Evolutionary conservation across 805 yeast species (phyloP).

Genomic region (Metschnikowia arizonensis): DNA sequence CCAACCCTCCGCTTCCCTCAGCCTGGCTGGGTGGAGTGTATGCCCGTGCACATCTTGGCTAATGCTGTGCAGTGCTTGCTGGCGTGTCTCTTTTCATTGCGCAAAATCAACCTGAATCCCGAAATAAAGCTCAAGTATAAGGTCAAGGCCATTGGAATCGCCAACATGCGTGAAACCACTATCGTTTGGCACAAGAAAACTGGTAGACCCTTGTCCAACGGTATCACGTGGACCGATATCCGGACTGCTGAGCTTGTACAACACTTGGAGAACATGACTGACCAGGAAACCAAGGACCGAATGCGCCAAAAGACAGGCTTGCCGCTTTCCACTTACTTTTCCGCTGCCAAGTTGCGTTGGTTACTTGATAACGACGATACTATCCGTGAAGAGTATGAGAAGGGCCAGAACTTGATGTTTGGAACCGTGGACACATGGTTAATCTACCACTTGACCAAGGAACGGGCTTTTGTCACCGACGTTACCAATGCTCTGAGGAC

Average conservation of each 20-base stretch:
- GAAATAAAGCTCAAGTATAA: conserved; percentile 51
- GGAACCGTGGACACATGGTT: conserved; percentile 96
- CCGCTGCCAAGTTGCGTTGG: conserved; percentile 89
- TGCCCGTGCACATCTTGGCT: conserved; percentile 76
- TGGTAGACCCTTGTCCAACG: conserved; percentile 78
- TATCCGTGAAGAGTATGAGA: conserved; percentile 64
- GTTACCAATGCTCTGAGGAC: conserved; percentile 91
- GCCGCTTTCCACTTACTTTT: conserved; percentile 86
- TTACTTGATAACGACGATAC: conserved; percentile 70
- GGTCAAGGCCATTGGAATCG: conserved; percentile 77
- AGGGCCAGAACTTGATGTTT: conserved; percentile 75
- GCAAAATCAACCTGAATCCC: conserved; percentile 52
- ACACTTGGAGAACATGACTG: conserved; percentile 50
- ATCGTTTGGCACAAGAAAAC: conserved; percentile 81
- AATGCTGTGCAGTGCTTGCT: conserved; percentile 78
- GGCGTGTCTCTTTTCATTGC: conserved; percentile 54
- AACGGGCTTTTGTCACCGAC: conserved; percentile 72
- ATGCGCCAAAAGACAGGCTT: conserved; percentile 71
- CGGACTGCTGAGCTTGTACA: conserved; percentile 73
- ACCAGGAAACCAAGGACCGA: conserved; percentile 52
- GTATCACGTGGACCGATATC: conserved; percentile 95
- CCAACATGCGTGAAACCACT: conserved; percentile 95
- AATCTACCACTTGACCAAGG: conserved; percentile 73
- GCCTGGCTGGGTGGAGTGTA: conserved; percentile 94
- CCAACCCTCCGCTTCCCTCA: conserved; percentile 75